Evolutionary conservation across 495 filamentous ascomycete species (phyloP).

Genomic region (Penicillium robsamsonii): DNA sequence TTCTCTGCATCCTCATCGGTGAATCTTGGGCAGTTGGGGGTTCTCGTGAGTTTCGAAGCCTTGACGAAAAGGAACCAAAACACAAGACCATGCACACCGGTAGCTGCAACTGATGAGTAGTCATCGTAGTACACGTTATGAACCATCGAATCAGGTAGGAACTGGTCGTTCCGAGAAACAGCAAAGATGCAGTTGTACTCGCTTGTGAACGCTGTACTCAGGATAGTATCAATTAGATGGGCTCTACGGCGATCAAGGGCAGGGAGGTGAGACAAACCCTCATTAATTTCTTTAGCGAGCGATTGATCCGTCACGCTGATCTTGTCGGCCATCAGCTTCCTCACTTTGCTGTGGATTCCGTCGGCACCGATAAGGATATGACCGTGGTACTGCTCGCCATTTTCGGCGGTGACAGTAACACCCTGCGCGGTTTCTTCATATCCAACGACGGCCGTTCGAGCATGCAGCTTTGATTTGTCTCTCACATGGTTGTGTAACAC

Average conservation of each 20-base stretch:
- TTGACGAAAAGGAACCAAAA: constrained; percentile 26
- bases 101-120: constrained; percentile 12
- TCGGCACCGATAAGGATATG: constrained; percentile 47
- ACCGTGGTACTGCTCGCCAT: constrained; percentile 25
- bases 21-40: constrained; percentile 13
- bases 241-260: too few species aligned
- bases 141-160: constrained; percentile 16
- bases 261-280: constrained; percentile 1
- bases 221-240: not conserved
- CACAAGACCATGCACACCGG: constrained; percentile 19
- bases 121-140: constrained; percentile 19
- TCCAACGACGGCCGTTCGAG: constrained; percentile 11
- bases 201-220: constrained; percentile 16
- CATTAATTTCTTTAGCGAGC: constrained; percentile 10
- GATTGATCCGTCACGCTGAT: constrained; percentile 17
- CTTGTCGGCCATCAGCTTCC: constrained; percentile 38
- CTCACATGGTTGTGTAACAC: constrained; percentile 14
- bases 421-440: constrained; percentile 16
- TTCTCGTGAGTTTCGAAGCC: constrained; percentile 11
- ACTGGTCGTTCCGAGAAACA: constrained; percentile 25
- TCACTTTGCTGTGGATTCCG: constrained; percentile 46
- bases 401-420: constrained; percentile 12
- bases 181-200: constrained; percentile 22
- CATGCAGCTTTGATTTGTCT: constrained; percentile 17
- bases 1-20: constrained; percentile 15